phyloP scores from a whole-genome alignment of 805 yeast species.

The Monosporozyma solicola region DNA sequence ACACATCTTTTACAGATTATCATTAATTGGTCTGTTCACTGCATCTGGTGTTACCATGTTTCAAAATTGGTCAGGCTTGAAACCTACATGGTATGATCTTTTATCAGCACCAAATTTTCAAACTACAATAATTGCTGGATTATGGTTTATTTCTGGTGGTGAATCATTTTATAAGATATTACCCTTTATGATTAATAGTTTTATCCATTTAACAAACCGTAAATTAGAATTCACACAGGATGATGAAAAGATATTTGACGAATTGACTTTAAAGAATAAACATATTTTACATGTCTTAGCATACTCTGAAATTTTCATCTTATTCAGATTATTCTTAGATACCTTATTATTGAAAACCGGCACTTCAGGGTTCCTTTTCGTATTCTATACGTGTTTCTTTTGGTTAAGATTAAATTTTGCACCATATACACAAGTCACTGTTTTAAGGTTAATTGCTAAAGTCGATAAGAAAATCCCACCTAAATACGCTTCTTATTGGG shows the following conservation, averaged over 20 bases:
- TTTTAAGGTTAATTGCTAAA: constrained; percentile 23
- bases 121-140: constrained; percentile 41
- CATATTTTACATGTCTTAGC: constrained; percentile 36
- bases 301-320: constrained; percentile 49
- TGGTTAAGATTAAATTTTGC: constrained; percentile 62
- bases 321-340: constrained; percentile 46
- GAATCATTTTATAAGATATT: constrained; percentile 54
- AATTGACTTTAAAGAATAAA: constrained; percentile 11
- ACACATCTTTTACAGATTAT: constrained; percentile 42
- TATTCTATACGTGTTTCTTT: constrained; percentile 47
- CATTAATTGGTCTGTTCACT: constrained; percentile 46
- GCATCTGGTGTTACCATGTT: constrained; percentile 46
- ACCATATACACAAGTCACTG: constrained; percentile 32
- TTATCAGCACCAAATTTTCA: constrained; percentile 73
- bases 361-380: constrained; percentile 60
- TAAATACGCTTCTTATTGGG: constrained; percentile 33
- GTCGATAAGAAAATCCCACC: constrained; percentile 30
- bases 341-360: constrained; percentile 52
- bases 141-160: constrained; percentile 62
- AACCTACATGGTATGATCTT: constrained; percentile 56
- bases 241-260: constrained; percentile 2
- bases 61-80: constrained; percentile 50
- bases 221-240: constrained; percentile 14
- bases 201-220: constrained; percentile 43
- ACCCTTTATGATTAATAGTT: constrained; percentile 50